These are phyloP conservation scores for Fagus crenata DNA, from an alignment of 306 rosid genomes.

Conservation along the genomic window DNA sequence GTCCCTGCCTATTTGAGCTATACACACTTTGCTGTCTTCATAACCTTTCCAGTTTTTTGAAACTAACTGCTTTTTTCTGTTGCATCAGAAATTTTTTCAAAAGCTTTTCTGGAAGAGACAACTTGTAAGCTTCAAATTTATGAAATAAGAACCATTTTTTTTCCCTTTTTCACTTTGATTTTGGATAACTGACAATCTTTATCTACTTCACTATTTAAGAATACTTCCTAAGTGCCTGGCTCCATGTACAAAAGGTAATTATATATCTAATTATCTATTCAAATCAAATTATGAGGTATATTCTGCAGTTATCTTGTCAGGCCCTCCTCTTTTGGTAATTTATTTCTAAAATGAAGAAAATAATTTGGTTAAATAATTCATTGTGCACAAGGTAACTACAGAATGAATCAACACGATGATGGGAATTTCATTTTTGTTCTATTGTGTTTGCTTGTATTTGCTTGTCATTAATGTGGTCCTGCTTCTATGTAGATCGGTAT, in stretches of 20 bases:
- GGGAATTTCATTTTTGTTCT: too few relatives aligned
- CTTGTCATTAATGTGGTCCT: background rate
- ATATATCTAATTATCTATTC: background rate
- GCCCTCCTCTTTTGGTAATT: too few relatives aligned
- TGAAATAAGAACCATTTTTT: background rate
- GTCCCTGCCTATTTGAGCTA: background rate
- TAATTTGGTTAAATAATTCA: too few relatives aligned
- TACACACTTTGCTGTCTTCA: background rate
- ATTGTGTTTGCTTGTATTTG: too few relatives aligned
- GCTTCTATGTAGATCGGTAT: conserved; percentile 20
- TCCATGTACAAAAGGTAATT: conserved; percentile 29
- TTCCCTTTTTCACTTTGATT: background rate
- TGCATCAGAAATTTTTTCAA: conserved; percentile 28
- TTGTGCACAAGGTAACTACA: too few relatives aligned
- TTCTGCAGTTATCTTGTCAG: background rate
- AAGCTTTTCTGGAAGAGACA: conserved; percentile 8
- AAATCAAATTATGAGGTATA: background rate
- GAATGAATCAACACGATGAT: too few relatives aligned
- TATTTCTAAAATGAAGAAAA: too few relatives aligned
- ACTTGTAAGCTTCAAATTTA: conserved; percentile 12
- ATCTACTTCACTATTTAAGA: background rate
- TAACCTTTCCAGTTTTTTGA: background rate
- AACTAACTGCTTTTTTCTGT: background rate
- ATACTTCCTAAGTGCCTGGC: background rate
- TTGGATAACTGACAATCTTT: background rate